phyloP scores from a whole-genome alignment of 1,284 basidiomycete species.

The Ustilago crameri region DNA sequence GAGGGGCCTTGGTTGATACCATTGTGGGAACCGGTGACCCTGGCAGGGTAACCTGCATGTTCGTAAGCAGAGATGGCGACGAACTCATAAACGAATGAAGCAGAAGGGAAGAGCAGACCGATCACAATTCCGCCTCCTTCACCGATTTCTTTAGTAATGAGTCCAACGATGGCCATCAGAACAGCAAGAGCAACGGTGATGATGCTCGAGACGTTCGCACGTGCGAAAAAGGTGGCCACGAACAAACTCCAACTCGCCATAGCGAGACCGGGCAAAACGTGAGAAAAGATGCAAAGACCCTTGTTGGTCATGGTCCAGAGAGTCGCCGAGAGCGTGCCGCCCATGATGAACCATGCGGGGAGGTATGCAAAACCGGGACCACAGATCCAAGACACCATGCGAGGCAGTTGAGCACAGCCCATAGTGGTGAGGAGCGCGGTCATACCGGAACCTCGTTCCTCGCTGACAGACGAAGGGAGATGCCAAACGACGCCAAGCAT shows the following conservation, averaged over 20 bases:
- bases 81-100: conserved; percentile 79
- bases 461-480: conserved; percentile 68
- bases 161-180: conserved; percentile 77
- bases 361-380: conserved; percentile 70
- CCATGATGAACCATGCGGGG: conserved; percentile 77
- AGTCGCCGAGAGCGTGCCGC: conserved; percentile 75
- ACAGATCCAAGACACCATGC: conserved; percentile 38
- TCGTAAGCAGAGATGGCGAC: conserved; percentile 78
- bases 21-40: conserved; percentile 70
- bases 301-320: conserved; percentile 76
- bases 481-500: conserved; percentile 78
- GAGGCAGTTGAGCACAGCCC: conserved; percentile 41
- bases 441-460: conserved; percentile 42
- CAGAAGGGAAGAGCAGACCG: conserved; percentile 78
- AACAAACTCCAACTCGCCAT: conserved; percentile 79
- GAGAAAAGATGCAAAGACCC: conserved; percentile 75
- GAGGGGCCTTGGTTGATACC: conserved; percentile 69
- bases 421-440: conserved; percentile 41
- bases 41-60: conserved; percentile 72
- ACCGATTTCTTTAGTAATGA: conserved; percentile 72
- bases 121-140: conserved; percentile 74
- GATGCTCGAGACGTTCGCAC: conserved; percentile 79
- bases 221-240: conserved; percentile 76
- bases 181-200: conserved; percentile 76
- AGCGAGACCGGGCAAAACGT: conserved; percentile 77